Base-by-base conservation (phyloP, 73 alveolate species). In the Paramecium octaurelia region DNA sequence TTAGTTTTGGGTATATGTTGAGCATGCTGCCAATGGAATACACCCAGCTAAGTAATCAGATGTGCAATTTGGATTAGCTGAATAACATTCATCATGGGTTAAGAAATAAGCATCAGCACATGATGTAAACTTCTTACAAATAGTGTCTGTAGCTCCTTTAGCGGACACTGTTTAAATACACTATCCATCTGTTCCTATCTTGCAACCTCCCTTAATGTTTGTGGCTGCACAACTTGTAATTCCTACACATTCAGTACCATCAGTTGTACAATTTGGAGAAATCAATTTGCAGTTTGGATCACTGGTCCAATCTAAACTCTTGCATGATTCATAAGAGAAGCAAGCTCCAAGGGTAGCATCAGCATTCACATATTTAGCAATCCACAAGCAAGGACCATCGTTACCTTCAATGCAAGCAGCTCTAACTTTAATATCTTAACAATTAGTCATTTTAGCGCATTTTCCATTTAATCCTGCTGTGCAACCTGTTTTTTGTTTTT, bases 181-280 rank as follows among this genome's bases (percentile, higher is more conserved):
- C 44, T 80, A 23, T 43, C 76, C 70, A 27, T 80, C 91, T 18
- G 42, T 48, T 24, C 91, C 91, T 64, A 50, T 64, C 20, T 24
- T 20, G 18, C 57, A 80, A 3, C 91, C 46, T 24, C 57, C 43
- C 4, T 31, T 44, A 38, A 20, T 4, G 8, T 80, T 80, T 23
- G 46, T 44, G 8, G 12, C 34, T 18, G 76, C 5, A 44, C 91
- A 80, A 24, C 42, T 4, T 31, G 76, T 80, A 18, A 80, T 43
- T 44, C 75, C 44, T 10, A 80, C 27, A 48, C 91, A 80, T 24
- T 21, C 34, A 14, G 29, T 14, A 9, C 91, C 91, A 80, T 80
- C 73, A 23, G 91, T 80, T 14, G 91, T 80, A 48, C 91, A 80
- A 38, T 80, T 40, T 12, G 91, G 18, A 4, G 70, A 80, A 9